phyloP scores from a whole-genome alignment of 1,139 yeast species.

The Kodamaea derodonti region DNA sequence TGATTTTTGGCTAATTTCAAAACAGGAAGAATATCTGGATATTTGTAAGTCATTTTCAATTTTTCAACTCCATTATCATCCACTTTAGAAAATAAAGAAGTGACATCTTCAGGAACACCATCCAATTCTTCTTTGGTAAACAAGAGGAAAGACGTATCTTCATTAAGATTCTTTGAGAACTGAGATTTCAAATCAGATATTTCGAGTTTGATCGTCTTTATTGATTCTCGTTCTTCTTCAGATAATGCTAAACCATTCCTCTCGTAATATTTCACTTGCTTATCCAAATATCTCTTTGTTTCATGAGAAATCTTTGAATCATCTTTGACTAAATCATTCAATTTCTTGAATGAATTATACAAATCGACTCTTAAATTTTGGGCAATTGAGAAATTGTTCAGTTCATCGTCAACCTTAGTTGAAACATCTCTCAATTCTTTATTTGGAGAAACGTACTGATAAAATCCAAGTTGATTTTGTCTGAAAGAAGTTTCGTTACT shows the following conservation, averaged over 20 bases:
- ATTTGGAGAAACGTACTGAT: slow-evolving; percentile 64
- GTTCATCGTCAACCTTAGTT: slow-evolving; percentile 53
- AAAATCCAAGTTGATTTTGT: slow-evolving; percentile 54
- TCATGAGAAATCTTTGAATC: slow-evolving; percentile 44
- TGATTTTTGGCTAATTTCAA: slow-evolving; percentile 62
- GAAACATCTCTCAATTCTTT: slow-evolving; percentile 69
- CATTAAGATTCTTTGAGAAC: slow-evolving; percentile 65
- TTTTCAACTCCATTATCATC: slow-evolving; percentile 39
- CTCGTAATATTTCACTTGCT: slow-evolving; percentile 51
- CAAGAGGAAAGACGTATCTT: slow-evolving; percentile 57
- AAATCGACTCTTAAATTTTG: slow-evolving; percentile 66
- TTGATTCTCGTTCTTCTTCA: slow-evolving; percentile 48
- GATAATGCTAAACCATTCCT: slow-evolving; percentile 68
- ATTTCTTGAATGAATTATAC: slow-evolving; percentile 52
- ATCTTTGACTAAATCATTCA: slow-evolving; percentile 32
- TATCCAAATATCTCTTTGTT: slow-evolving; percentile 52
- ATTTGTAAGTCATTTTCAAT: slow-evolving; percentile 71
- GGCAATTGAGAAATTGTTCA: slow-evolving; percentile 58
- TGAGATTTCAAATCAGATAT: slow-evolving; percentile 54
- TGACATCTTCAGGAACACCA: slow-evolving; percentile 67
- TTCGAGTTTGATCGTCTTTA: slow-evolving; percentile 55
- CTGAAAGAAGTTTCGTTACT: slow-evolving; percentile 45
- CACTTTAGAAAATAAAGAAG: slow-evolving; percentile 52
- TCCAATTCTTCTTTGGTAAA: slow-evolving; percentile 63
- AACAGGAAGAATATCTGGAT: slow-evolving; percentile 77